Base-by-base conservation (phyloP, 176 grass and related monocot species). In the Leersia perrieri region DNA sequence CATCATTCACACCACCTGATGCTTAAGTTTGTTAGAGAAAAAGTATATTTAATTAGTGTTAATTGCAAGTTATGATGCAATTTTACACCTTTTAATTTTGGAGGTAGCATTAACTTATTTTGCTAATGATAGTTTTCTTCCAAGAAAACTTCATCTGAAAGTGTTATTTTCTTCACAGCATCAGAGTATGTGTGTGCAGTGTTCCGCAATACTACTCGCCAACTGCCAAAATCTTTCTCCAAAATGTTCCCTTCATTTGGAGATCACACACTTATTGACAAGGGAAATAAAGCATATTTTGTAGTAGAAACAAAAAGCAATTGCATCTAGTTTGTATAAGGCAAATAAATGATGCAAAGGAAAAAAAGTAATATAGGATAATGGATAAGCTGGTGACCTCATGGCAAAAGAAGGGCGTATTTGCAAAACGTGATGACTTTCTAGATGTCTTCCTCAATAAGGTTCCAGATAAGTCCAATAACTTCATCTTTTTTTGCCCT, bases 391-490 rank as follows among this genome's bases (percentile, higher is more conserved):
- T 42, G 73, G 82, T 66, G 66, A 35, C 14, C 36, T 75, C 33
- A 41, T 11, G 76, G 31, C 42, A 60, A n/a, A 20, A 55, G 15
- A 64, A 57, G 67, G 33, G 15, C 0, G 58, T 74, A 76, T 58
- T 76, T 64, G 47, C 65, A 81, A 86, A 85, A 70, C 34, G 7
- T 2, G 11, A n/a, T 11, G 27, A 12, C 33, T 72, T 70, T 81
- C 47, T 72, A 34, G 77, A 76, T 89, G 87, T 72, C 87, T 89
- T 89, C 23, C 78, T 85, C 29, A 34, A 38, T 82, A 89, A 89
- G 87, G 77, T 72, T 76, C 72, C 66, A 41, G 33, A 85, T 72
- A 45, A 74, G 62, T 67, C 72, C 78, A 85, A 77, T 45, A 85
- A 22, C 72, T 47, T 39, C 7, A 10, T 3, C 7, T 3, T 63